Conservation (phyloP, 192 early-diverging fungal genomes). For the Backusella tarrabulga region DNA sequence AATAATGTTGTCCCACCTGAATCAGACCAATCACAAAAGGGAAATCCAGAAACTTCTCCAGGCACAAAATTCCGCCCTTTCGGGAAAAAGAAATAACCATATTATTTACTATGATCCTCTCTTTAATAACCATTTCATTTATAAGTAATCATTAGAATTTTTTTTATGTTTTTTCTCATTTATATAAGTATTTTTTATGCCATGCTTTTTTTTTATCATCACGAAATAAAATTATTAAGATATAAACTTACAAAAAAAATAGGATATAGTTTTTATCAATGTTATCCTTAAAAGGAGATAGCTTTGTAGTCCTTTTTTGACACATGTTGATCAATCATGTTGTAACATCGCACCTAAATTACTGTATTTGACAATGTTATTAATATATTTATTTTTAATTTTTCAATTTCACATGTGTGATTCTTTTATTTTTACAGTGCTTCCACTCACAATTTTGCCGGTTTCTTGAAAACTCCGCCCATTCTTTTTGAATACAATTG, state of each 20-base stretch:
- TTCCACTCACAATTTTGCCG: too few relatives aligned
- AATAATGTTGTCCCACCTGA: background rate
- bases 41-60: background rate
- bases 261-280: background rate
- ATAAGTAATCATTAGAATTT: background rate
- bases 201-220: background rate
- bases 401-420: background rate
- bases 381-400: background rate
- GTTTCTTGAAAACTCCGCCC: too few relatives aligned
- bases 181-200: background rate
- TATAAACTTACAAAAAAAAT: background rate
- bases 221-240: background rate
- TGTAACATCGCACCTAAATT: background rate
- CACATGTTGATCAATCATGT: background rate
- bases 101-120: background rate
- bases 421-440: background rate
- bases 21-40: background rate
- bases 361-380: background rate
- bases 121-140: background rate
- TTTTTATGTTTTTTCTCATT: background rate
- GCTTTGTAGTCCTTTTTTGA: background rate
- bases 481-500: too few relatives aligned
- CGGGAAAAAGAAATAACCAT: background rate
- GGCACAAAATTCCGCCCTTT: slow-evolving; percentile 4
- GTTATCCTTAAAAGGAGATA: background rate